A percentile compares a stretch with the other conserved stretches of the same genome.
phyloP scores from a whole-genome alignment of 169 alveolate genomes.

The Cryptosporidium xiaoi region DNA sequence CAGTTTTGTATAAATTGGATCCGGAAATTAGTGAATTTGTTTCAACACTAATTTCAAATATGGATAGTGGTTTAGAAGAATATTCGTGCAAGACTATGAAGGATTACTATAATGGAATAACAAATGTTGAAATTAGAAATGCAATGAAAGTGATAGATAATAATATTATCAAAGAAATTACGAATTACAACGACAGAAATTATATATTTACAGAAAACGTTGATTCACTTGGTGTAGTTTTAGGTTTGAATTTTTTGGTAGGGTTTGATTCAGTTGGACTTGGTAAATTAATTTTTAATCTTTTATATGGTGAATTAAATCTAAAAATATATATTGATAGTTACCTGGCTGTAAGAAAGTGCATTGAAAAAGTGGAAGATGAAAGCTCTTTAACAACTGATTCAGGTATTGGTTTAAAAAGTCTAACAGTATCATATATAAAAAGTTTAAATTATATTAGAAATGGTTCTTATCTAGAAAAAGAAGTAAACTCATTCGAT shows the following conservation, averaged over 20 bases:
- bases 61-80: not conserved
- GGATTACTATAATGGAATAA: not conserved
- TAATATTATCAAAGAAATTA: not conserved
- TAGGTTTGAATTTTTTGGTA: not conserved
- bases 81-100: not conserved
- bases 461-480: not conserved
- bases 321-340: not conserved
- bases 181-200: not conserved
- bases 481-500: not conserved
- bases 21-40: not conserved
- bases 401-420: too few species aligned
- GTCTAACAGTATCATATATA: not conserved
- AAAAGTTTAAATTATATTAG: not conserved
- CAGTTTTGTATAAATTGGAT: not conserved
- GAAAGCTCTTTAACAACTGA: slow-evolving; percentile 1
- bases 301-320: not conserved
- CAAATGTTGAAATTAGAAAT: not conserved
- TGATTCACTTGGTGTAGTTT: not conserved
- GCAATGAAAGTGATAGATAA: slow-evolving; percentile 10
- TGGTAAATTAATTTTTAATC: not conserved
- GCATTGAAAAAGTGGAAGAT: not conserved
- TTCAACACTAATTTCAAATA: not conserved
- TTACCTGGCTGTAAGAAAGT: slow-evolving; percentile 20
- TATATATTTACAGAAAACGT: not conserved
- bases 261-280: not conserved